A percentile compares a stretch with the other conserved stretches of the same genome.
Evolutionary conservation across 352 stramenopile genomes (phyloP).

Genomic region (Plasmopara muralis): DNA sequence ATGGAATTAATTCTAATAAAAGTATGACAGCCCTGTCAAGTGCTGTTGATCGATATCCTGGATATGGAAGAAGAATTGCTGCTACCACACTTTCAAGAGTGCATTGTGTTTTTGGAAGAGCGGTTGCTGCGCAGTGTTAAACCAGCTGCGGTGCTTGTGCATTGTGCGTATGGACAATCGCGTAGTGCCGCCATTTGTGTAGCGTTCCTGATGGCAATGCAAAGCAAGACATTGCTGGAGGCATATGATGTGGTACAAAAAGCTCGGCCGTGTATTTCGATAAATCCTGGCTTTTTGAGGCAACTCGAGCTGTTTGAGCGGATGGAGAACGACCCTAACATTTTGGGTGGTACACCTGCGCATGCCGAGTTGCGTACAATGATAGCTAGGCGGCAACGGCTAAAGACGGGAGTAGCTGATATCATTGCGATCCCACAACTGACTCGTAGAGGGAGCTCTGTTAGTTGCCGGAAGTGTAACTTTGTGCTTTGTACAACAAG

Average conservation of each 20-base stretch:
- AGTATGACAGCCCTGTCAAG: slow-evolving; percentile 24
- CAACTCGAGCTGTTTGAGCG: slow-evolving; percentile 65
- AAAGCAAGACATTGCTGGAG: slow-evolving; percentile 29
- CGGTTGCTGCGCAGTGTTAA: slow-evolving; percentile 6
- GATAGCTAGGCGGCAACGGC: slow-evolving; percentile 30
- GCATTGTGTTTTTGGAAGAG: slow-evolving; percentile 35
- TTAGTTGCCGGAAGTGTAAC: slow-evolving; percentile 59
- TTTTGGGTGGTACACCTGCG: slow-evolving; percentile 38
- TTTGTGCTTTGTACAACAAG: slow-evolving; percentile 37
- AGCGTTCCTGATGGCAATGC: slow-evolving; percentile 60
- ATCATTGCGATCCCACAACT: slow-evolving; percentile 26
- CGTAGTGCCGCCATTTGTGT: slow-evolving; percentile 68
- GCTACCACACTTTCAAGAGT: slow-evolving; percentile 51
- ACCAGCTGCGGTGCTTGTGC: slow-evolving; percentile 42
- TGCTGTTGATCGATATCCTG: slow-evolving; percentile 54
- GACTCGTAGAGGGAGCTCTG: slow-evolving; percentile 9
- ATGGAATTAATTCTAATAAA: background rate
- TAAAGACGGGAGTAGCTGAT: slow-evolving; percentile 20
- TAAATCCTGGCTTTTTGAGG: slow-evolving; percentile 66
- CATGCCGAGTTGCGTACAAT: slow-evolving; percentile 62
- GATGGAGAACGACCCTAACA: slow-evolving; percentile 39
- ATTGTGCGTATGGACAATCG: slow-evolving; percentile 79
- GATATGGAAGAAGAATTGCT: slow-evolving; percentile 74
- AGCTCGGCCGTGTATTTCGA: slow-evolving; percentile 67
- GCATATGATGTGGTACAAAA: slow-evolving; percentile 54